Base-by-base conservation (phyloP, 306 rosid species). In the Bauhinia variegata region DNA sequence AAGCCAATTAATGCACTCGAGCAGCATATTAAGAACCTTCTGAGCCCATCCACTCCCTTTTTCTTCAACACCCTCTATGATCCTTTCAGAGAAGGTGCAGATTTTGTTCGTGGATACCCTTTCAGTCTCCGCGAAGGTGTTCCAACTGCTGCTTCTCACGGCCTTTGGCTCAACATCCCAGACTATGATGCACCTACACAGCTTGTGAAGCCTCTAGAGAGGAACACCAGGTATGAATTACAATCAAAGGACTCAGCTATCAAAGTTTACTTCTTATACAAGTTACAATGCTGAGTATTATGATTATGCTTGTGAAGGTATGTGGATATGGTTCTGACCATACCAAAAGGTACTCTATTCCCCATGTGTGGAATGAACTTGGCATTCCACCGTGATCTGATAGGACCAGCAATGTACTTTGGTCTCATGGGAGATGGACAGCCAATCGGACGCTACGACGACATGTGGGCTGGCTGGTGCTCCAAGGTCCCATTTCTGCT, bases 381-480 rank as follows among this genome's bases (percentile, higher is more conserved):
- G 87, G 89, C 88, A 67, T 91, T 91, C 10, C 89, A 91, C 60
- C 96, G 96, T 31, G 97, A 91, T 7, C 92, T 91, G 37, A 91
- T 91, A 28, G 97, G 97, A 72, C 86, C 96, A 37, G 97, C 97
- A 36, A 91, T 91, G 97, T 91, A 91, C 82, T 91, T 91, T 39
- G 97, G 97, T 42, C 96, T 91, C 72, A 91, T 91, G 95, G 97
- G 97, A 6, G 97, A 88, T 43, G 97, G 97, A 36, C 97, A 91
- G 61, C 97, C 97, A 32, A 91, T 91, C 16, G 97, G 95, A 28
- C 86, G 95, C 23, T 91, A 91, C 5, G 97, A 88, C 30, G 97
- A 91, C 44, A 91, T 91, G 97, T 91, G 97, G 95, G 97, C 95
- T 49, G 97, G 97, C 50, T 91, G 97, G 97, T 91, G 97, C 68